These are phyloP conservation scores for Litchi chinensis DNA, from an alignment of 345 rosid genomes.

Conservation along the genomic window DNA sequence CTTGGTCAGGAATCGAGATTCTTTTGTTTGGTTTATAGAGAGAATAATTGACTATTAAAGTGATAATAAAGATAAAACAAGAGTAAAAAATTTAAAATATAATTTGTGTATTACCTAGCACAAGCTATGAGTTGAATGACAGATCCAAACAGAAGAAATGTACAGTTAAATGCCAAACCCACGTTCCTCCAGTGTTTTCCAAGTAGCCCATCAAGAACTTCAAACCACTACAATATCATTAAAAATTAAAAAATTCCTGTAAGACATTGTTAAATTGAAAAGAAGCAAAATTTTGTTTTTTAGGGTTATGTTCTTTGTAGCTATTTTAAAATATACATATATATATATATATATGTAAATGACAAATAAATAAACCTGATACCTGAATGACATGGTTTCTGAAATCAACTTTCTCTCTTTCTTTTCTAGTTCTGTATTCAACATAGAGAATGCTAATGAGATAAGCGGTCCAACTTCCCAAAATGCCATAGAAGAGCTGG, in stretches of 20 bases:
- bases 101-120: constrained; percentile 60
- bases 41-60: neutral
- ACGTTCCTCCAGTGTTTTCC: constrained; percentile 99
- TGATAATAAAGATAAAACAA: constrained; percentile 12
- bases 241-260: neutral
- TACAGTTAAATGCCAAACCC: constrained; percentile 97
- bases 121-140: constrained; percentile 99
- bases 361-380: neutral
- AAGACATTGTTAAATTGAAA: neutral
- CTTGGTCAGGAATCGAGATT: constrained; percentile 3
- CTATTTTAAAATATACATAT: no score
- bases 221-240: constrained; percentile 69
- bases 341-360: no score
- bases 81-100: constrained; percentile 18
- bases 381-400: constrained; percentile 99
- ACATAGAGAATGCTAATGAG: constrained; percentile 90
- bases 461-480: constrained; percentile 99
- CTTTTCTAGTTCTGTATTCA: constrained; percentile 95
- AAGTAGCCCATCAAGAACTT: constrained; percentile 97
- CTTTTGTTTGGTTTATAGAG: neutral
- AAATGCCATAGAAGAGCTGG: constrained; percentile 89
- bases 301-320: neutral
- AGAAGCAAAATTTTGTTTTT: neutral
- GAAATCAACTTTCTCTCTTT: constrained; percentile 95
- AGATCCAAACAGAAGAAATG: constrained; percentile 99